Evolutionary conservation across 2,329 filamentous ascomycete genomes (phyloP), one percentile per base, ranked within the genome.

Genomic region (Calonectria pseudoreteaudii): DNA sequence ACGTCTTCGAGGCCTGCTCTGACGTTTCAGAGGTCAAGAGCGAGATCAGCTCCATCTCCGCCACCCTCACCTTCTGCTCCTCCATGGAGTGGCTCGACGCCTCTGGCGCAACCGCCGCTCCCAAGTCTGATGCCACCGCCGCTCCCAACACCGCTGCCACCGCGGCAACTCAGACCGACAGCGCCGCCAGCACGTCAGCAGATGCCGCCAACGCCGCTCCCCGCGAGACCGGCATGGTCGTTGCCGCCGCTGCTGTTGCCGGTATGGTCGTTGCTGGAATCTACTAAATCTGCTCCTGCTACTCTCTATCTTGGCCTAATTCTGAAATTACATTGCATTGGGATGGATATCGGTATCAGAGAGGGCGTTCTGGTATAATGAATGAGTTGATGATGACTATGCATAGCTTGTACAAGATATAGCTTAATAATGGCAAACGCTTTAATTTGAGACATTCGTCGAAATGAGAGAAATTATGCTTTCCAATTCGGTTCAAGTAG

Each of bases 201-300:
- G n/a, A 38, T 11, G 52, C 65, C 16, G 49, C n/a, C 36, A 67
- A 67, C 16, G 66, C 66, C 11, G 38, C 52, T 26, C 66, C 66
- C 36, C 66, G 66, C 4, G 66, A 68, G 66, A 68, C 66, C 13
- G 66, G 66, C 52, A 68, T 47, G 66, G 66, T 23, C 5, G 8
- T 60, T 14, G 66, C 53, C n/a, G 66, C 66, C 14, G 66, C 66
- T 26, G 66, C 66, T 4, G 52, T 60, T 9, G 66, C 66, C 28
- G 66, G 66, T 4, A 60, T 68, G 28, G 52, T 68, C 18, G 52
- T 68, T 60, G 66, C 66, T 8, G 66, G 66, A 41, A 41, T 62
- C 14, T 62, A 62, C 23, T 62, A 62, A 23, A n/a, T n/a, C n/a
- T n/a, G n/a, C n/a, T n/a, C 11, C 8, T 11, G 28, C 38, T 28